Conservation (phyloP, 306 rosid genomes). For the Alnus glutinosa region DNA sequence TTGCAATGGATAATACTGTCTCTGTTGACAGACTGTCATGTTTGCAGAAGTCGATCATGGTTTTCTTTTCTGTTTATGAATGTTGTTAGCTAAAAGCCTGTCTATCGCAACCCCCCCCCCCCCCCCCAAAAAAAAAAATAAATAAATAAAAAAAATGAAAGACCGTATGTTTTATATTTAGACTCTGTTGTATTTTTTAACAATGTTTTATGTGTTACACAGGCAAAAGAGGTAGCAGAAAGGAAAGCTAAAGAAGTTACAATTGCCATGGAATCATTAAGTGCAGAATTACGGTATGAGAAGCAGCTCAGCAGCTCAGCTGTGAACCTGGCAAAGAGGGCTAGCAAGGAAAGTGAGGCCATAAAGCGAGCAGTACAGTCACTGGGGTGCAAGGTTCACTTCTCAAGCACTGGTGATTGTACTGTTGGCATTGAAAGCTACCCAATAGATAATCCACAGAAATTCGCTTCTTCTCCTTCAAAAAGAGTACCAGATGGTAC, state of each 20-base stretch:
- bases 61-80: no score
- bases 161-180: not conserved
- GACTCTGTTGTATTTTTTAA: constrained; percentile 1
- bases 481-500: constrained; percentile 41
- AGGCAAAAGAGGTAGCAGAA: constrained; percentile 90
- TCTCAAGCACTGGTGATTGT: constrained; percentile 73
- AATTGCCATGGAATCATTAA: constrained; percentile 55
- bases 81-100: not conserved
- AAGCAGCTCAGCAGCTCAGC: constrained; percentile 67
- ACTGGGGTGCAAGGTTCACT: constrained; percentile 78
- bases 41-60: not conserved
- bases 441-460: constrained; percentile 40
- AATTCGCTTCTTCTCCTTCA: constrained; percentile 33
- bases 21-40: not conserved
- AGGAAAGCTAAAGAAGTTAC: constrained; percentile 64
- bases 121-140: not conserved
- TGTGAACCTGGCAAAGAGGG: constrained; percentile 46
- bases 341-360: constrained; percentile 71
- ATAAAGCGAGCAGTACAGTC: constrained; percentile 86
- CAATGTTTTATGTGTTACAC: constrained; percentile 26
- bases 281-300: constrained; percentile 65
- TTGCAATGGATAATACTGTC: not conserved
- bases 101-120: not conserved
- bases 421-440: constrained; percentile 63
- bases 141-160: no score